A percentile compares a stretch with the other conserved stretches of the same genome.
phyloP scores from a whole-genome alignment of 1,284 basidiomycete genomes.

The Ustilago bromivora region DNA sequence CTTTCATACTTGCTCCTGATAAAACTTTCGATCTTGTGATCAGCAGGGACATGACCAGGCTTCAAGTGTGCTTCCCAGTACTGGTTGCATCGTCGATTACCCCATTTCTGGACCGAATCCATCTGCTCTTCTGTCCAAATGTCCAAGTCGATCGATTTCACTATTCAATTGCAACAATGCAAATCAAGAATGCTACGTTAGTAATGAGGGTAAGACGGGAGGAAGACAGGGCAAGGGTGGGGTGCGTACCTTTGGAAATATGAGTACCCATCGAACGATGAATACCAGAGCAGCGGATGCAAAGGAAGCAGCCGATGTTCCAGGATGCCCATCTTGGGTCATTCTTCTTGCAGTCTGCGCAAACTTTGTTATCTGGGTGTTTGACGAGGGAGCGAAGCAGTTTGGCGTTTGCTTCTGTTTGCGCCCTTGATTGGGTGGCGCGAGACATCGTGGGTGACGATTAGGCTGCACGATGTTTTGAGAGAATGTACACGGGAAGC shows the following conservation, averaged over 20 bases:
- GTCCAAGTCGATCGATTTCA: slow-evolving; percentile 97
- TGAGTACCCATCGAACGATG: slow-evolving; percentile 99
- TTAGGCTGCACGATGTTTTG: not conserved
- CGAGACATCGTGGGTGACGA: slow-evolving; percentile 53
- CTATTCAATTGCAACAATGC: slow-evolving; percentile 66
- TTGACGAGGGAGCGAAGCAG: slow-evolving; percentile 64
- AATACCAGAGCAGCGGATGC: slow-evolving; percentile 97
- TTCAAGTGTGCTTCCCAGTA: slow-evolving; percentile 99
- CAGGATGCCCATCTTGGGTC: slow-evolving; percentile 98
- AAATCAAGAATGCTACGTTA: not conserved
- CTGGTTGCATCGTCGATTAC: slow-evolving; percentile 87
- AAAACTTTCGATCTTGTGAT: slow-evolving; percentile 98
- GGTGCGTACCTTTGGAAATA: slow-evolving; percentile 52
- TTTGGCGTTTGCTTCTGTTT: slow-evolving; percentile 67
- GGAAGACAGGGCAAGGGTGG: not conserved
- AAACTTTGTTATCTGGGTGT: slow-evolving; percentile 89
- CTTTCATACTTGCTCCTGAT: slow-evolving; percentile 97
- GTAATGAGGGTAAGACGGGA: not conserved
- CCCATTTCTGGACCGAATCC: slow-evolving; percentile 84
- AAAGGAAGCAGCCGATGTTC: slow-evolving; percentile 94
- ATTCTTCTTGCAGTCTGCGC: slow-evolving; percentile 71
- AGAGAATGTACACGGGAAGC: not conserved
- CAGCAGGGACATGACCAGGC: slow-evolving; percentile 89
- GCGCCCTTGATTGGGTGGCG: slow-evolving; percentile 63
- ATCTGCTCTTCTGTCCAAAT: slow-evolving; percentile 98